These are phyloP conservation scores for Fusarium stilboides DNA, from an alignment of 2,329 filamentous ascomycete genomes.

Conservation along the genomic window DNA sequence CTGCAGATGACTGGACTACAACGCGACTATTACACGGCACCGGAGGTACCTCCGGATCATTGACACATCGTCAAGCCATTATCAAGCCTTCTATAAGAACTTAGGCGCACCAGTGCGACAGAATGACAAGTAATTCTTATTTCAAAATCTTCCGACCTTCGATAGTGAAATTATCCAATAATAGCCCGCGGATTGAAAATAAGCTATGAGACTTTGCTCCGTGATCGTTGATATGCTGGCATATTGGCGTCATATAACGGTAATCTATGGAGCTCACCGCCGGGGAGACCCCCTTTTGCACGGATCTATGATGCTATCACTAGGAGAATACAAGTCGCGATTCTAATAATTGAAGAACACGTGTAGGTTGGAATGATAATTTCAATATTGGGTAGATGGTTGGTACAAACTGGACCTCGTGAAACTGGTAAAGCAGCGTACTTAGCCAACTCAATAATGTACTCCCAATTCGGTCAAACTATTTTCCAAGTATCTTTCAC, in stretches of 20 bases:
- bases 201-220: background rate
- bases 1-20: no score
- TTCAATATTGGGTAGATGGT: background rate
- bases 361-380: background rate
- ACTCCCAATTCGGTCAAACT: no score
- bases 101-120: background rate
- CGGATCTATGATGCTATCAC: background rate
- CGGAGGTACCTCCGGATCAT: slow-evolving; percentile 12
- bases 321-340: background rate
- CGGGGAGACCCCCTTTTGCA: no score
- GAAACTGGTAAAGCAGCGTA: no score
- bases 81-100: background rate
- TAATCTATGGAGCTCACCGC: slow-evolving; percentile 4
- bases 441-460: no score
- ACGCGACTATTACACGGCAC: no score
- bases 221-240: background rate
- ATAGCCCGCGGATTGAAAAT: background rate
- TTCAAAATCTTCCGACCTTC: background rate
- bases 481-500: no score
- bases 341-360: background rate
- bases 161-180: background rate
- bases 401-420: background rate
- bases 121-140: background rate
- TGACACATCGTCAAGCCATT: background rate
- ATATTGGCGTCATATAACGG: slow-evolving; percentile 8